Evolutionary conservation across 2,329 filamentous ascomycete genomes (phyloP).

Genomic region (Graphilbum fragrans): DNA sequence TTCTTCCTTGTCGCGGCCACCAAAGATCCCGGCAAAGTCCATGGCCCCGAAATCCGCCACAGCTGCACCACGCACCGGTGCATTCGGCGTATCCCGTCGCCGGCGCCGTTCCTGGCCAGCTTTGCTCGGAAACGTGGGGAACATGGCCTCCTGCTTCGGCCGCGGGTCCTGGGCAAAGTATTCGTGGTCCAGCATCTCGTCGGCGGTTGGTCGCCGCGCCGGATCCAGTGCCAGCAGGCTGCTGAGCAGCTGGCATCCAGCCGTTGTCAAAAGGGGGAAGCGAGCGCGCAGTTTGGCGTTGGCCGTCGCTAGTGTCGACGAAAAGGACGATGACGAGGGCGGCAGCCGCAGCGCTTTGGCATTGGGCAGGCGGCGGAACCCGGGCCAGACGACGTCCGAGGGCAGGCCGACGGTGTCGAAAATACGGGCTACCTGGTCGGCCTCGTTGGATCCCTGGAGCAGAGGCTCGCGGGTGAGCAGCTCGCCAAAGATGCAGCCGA

Average conservation of each 20-base stretch:
- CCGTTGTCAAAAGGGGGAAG: conserved; percentile 70
- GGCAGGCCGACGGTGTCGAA: conserved; percentile 85
- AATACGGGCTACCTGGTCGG: conserved; percentile 77
- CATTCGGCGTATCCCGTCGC: conserved; percentile 63
- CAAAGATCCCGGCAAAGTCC: conserved; percentile 63
- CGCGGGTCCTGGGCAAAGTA: conserved; percentile 87
- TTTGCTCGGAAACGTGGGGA: conserved; percentile 93
- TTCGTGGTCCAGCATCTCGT: conserved; percentile 61
- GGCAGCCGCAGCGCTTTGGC: conserved; percentile 67
- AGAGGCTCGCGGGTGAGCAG: conserved; percentile 72
- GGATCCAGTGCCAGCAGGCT: conserved; percentile 67
- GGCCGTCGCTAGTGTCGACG: conserved; percentile 22
- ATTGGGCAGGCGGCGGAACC: conserved; percentile 77
- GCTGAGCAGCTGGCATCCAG: conserved; percentile 59
- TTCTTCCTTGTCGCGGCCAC: conserved; percentile 51
- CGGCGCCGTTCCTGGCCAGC: conserved; percentile 79
- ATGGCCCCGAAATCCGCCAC: conserved; percentile 42
- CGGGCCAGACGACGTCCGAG: conserved; percentile 71
- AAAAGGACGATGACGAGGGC: conserved; percentile 22
- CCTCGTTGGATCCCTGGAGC: conserved; percentile 82
- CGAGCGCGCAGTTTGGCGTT: conserved; percentile 50
- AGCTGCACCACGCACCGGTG: conserved; percentile 64
- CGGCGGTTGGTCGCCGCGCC: conserved; percentile 53
- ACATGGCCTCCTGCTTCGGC: conserved; percentile 83
- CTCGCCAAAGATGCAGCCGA: conserved; percentile 93